A percentile compares a stretch with the other conserved stretches of the same genome.
Conservation (phyloP, 495 filamentous ascomycete species). For the Cladorrhinum samala region DNA sequence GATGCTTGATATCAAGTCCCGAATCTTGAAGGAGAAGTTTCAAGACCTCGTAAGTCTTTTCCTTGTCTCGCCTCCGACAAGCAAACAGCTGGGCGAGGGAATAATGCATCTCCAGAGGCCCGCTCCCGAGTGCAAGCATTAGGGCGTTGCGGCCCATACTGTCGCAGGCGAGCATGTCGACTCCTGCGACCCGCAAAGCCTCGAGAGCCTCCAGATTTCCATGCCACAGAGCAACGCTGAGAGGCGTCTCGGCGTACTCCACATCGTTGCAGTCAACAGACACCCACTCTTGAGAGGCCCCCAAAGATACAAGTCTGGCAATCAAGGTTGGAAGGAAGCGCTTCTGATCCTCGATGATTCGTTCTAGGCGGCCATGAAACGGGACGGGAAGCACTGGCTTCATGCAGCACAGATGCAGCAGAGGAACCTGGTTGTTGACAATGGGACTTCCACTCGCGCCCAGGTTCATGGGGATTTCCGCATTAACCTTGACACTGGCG, state of each 20-base stretch:
- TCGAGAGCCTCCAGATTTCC: not conserved
- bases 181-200: slow-evolving; percentile 1
- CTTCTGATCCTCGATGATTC: not conserved
- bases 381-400: no score
- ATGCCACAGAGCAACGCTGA: not conserved
- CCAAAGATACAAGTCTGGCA: not conserved
- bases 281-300: not conserved
- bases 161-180: not conserved
- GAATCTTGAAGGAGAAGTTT: not conserved
- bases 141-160: not conserved
- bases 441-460: no score
- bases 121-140: not conserved
- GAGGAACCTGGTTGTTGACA: no score
- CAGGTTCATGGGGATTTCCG: no score
- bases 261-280: not conserved
- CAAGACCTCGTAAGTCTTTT: not conserved
- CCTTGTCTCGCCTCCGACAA: not conserved
- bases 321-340: not conserved
- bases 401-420: not conserved
- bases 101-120: no score
- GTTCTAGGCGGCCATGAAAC: no score
- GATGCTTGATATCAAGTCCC: not conserved
- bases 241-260: not conserved
- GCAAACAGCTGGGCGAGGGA: no score
- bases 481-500: no score